Conservation (phyloP, 2,329 filamentous ascomycete species). For the Phialophora tarda region DNA sequence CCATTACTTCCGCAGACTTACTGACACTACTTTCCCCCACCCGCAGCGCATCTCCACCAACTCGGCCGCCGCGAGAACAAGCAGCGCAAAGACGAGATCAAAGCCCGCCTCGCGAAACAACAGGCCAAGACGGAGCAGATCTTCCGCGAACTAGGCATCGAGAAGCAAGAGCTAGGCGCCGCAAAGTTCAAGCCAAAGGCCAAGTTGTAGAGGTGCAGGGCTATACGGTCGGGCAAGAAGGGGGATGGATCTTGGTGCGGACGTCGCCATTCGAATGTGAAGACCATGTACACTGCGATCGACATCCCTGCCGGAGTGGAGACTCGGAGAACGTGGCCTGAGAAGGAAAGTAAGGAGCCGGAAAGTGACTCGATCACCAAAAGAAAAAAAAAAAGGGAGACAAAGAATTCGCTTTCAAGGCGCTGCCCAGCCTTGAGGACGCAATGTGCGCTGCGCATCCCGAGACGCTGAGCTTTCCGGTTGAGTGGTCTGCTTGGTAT, state of each 20-base stretch:
- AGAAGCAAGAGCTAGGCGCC: slow-evolving; percentile 27
- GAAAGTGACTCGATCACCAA: too few species aligned
- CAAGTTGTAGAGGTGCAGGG: slow-evolving; percentile 12
- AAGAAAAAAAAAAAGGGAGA: too few species aligned
- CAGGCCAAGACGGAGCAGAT: slow-evolving; percentile 26
- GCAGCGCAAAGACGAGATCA: slow-evolving; percentile 29
- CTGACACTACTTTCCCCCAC: background rate
- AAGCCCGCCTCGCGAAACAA: slow-evolving; percentile 24
- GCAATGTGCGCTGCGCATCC: background rate
- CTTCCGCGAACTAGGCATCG: slow-evolving; percentile 28
- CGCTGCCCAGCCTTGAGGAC: too few species aligned
- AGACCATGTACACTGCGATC: background rate
- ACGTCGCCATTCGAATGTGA: background rate
- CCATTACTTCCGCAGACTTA: too few species aligned
- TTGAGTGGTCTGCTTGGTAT: too few species aligned
- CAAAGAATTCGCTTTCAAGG: too few species aligned
- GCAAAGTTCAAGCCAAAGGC: slow-evolving; percentile 29
- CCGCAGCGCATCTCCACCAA: slow-evolving; percentile 71
- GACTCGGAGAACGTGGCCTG: background rate
- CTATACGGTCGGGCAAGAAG: background rate
- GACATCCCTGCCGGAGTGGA: background rate
- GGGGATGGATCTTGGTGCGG: too few species aligned
- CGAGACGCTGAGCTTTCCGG: background rate
- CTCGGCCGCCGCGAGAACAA: slow-evolving; percentile 62
- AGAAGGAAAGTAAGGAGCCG: background rate